Conservation (phyloP, 2,329 filamentous ascomycete genomes). For the Fusarium sp. region DNA sequence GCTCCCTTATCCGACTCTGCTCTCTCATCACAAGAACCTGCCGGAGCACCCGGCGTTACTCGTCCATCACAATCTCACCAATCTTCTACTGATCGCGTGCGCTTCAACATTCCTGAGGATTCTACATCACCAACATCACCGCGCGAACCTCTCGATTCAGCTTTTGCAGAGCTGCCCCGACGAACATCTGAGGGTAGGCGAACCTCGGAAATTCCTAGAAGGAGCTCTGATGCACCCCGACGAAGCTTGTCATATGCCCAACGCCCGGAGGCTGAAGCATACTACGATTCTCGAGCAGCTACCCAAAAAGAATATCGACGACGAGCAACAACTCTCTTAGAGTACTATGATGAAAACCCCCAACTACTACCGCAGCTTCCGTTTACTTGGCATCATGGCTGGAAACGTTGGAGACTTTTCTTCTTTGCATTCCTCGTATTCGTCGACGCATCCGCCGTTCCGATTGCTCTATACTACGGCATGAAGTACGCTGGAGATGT, state of each 20-base stretch:
- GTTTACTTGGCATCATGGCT: constrained; percentile 56
- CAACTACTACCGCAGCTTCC: constrained; percentile 54
- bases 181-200: constrained; percentile 33
- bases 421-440: constrained; percentile 61
- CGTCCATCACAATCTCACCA: constrained; percentile 34
- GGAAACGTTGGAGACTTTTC: constrained; percentile 57
- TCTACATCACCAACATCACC: constrained; percentile 6
- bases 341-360: constrained; percentile 55
- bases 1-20: constrained; percentile 38
- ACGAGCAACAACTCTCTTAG: constrained; percentile 51
- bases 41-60: constrained; percentile 18
- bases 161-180: constrained; percentile 40
- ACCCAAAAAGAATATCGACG: constrained; percentile 51
- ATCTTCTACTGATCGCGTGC: constrained; percentile 25
- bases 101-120: constrained; percentile 32
- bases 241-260: constrained; percentile 52
- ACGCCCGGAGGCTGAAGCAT: constrained; percentile 50
- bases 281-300: constrained; percentile 56
- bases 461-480: constrained; percentile 64
- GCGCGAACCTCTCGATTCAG: constrained; percentile 29
- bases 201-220: constrained; percentile 41
- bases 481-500: constrained; percentile 56
- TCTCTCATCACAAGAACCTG: constrained; percentile 29
- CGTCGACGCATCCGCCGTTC: constrained; percentile 57
- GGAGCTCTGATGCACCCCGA: constrained; percentile 41